Base-by-base conservation (phyloP, 225 moss, liverwort and hornwort genomes). In the Marchantia polymorpha region DNA sequence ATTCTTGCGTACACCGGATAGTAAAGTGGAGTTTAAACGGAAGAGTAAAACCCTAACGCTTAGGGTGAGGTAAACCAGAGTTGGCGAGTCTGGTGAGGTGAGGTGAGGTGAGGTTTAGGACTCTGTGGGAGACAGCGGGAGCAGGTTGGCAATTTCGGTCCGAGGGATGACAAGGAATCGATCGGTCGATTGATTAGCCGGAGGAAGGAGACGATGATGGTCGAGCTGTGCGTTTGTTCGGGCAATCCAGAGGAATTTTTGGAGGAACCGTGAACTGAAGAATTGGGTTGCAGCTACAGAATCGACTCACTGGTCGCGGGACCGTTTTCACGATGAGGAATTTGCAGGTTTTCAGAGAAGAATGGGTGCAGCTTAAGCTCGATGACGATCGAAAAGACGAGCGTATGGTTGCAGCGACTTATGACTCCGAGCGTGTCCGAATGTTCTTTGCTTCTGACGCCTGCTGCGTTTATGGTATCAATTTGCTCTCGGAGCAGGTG, bases 391-490 rank as follows among this genome's bases (percentile, higher is more conserved):
- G 52, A 13, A 53, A 54, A 4, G 74, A 55, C 15, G 86, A 84
- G 78, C 71, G 49, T 10, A 75, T 89, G 26, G 81, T 86, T 17
- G 89, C 89, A 9, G 84, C 76, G 54, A 29, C 89, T 23, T 84
- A 86, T 71, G 86, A 89, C 58, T 52, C 80, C 52, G 86, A 84
- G 23, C 82, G 81, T 47, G 78, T 47, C 14, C 79, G 72, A 76
- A 13, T 82, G 15, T 89, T 86, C 50, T 73, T 89, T 59, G 89
- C 84, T n/a, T 86, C 89, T 52, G 81, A 75, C 53, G 50, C 84
- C 54, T 82, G 73, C 78, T 74, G 68, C 56, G 73, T 89, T 9
- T 84, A 82, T 75, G 63, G 81, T 49, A 39, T 82, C 48, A 52
- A 68, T 61, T 55, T 83, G 71, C 46, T 48, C 27, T 78, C 81